These are phyloP conservation scores for Gossypium bickii DNA, from an alignment of 345 rosid species.

Conservation along the genomic window DNA sequence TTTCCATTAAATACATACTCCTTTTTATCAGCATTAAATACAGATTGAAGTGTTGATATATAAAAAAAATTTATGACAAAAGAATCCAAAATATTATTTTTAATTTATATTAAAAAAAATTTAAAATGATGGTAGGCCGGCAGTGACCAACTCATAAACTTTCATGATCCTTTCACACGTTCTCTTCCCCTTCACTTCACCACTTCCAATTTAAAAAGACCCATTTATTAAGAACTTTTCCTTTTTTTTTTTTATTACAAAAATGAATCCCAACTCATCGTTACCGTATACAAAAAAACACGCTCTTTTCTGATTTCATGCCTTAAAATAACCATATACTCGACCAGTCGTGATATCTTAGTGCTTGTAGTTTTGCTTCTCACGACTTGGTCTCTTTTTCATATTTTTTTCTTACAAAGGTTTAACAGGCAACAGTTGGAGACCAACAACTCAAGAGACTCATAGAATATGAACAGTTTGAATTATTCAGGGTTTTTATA, in stretches of 20 bases:
- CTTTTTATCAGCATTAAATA: too few relatives aligned
- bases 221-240: neutral
- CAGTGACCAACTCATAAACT: neutral
- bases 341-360: neutral
- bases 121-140: neutral
- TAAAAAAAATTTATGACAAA: too few relatives aligned
- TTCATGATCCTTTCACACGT: neutral
- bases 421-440: neutral
- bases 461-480: neutral
- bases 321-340: neutral
- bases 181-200: neutral
- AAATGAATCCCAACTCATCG: slow-evolving; percentile 1
- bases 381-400: neutral
- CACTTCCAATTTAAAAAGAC: neutral
- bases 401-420: neutral
- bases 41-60: neutral
- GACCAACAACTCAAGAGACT: neutral
- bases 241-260: neutral
- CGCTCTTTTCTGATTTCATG: neutral
- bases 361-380: slow-evolving; percentile 9
- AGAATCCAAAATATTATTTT: too few relatives aligned
- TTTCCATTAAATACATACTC: too few relatives aligned
- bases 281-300: neutral
- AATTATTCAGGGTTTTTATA: slow-evolving; percentile 6
- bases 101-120: too few relatives aligned